Evolutionary conservation across 768 basidiomycete species (phyloP), one percentile per base, ranked within the genome.

Genomic region (Hygrocybe coccinea): DNA sequence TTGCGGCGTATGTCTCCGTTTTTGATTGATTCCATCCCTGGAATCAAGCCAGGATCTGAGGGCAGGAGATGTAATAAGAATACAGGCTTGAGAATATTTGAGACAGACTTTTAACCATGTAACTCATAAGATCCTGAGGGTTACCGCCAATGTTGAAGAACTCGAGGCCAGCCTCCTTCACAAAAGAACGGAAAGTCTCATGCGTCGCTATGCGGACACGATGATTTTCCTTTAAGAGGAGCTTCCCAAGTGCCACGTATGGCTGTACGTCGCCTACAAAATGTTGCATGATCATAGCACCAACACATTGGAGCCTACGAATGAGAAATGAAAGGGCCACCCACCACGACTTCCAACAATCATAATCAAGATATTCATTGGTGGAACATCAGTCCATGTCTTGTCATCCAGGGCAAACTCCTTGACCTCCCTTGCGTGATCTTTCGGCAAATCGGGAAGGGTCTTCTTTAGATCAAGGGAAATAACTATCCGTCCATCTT

Each of bases 71-170:
- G 54, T 39, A 29, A 21, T 44, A 25, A 43, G 11, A 55, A 55
- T 52, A 62, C 48, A 52, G 33, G 47, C 44, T 46, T 45, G 37
- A 51, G 19, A 43, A 54, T 22, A 54, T 25, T 39, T 19, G 17
- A 35, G n/a, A 46, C 25, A 17, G 41, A 45, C 84, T 86, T 65
- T 81, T 82, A 45, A 86, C 85, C 85, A 86, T 85, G 59, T 84
- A 86, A 45, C 81, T 81, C 84, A 86, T 85, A 10, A 86, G 67
- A 52, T 83, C 81, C 50, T 80, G 77, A 0, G 84, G 85, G 65
- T 83, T 74, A 1, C 84, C 85, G 9, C 85, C 84, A 33, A 84
- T 79, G 51, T 74, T 73, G 61, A 78, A 84, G 65, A 82, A 85
- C 56, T 85, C 84, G 5, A 85, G 67, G 1, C 77, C 78, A 12